phyloP scores from a whole-genome alignment of 2,329 filamentous ascomycete genomes.

The Stemphylium lycopersici region DNA sequence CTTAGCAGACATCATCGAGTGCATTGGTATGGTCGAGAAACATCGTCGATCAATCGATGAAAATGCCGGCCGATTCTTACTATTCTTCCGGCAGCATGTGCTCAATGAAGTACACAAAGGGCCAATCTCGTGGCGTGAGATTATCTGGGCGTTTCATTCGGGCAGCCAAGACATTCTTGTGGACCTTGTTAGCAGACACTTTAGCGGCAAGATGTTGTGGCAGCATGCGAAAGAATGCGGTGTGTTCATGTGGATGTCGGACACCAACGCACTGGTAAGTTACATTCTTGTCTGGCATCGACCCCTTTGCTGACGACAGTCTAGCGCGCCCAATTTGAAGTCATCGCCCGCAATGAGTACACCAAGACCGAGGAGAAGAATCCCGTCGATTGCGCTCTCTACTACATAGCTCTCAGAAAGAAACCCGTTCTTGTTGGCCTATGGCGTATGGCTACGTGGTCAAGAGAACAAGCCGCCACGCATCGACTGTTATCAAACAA shows the following conservation, averaged over 20 bases:
- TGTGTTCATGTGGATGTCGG: constrained; percentile 93
- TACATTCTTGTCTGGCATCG: background rate
- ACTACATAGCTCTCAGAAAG: constrained; percentile 88
- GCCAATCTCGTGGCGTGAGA: constrained; percentile 73
- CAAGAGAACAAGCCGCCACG: constrained; percentile 82
- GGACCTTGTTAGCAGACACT: constrained; percentile 81
- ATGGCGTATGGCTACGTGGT: constrained; percentile 93
- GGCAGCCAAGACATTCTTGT: constrained; percentile 86
- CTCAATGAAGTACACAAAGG: constrained; percentile 68
- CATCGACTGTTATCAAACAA: constrained; percentile 84
- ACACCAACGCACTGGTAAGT: constrained; percentile 75
- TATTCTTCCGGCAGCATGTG: constrained; percentile 84
- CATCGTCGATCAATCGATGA: constrained; percentile 89
- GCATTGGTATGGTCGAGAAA: constrained; percentile 80
- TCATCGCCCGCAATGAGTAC: constrained; percentile 92
- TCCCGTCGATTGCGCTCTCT: constrained; percentile 87
- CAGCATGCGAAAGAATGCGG: constrained; percentile 83
- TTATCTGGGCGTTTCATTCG: constrained; percentile 85
- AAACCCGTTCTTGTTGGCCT: constrained; percentile 88
- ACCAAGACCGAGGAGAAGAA: constrained; percentile 86
- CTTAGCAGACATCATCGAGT: constrained; percentile 83
- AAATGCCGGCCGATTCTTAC: constrained; percentile 84
- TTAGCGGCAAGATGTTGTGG: constrained; percentile 82
- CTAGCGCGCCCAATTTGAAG: constrained; percentile 79
- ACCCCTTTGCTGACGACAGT: background rate